These are phyloP conservation scores for Crithidia expoeki DNA, from an alignment of 208 protist species.

Conservation along the genomic window DNA sequence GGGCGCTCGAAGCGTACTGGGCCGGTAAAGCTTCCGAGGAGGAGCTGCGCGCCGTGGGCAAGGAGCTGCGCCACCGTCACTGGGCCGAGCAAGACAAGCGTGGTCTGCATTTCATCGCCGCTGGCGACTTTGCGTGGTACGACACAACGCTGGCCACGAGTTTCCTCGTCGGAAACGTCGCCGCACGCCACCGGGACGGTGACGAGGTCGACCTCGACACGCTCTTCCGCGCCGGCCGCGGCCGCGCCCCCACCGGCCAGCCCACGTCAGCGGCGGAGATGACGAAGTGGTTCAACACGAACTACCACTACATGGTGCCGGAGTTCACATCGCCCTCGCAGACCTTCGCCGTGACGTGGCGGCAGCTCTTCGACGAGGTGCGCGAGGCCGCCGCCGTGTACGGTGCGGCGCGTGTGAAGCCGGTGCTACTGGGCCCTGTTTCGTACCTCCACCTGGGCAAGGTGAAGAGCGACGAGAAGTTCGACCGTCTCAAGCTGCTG, in stretches of 20 bases:
- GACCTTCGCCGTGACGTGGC: constrained; percentile 43
- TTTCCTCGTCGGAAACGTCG: constrained; percentile 79
- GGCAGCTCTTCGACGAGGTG: constrained; percentile 59
- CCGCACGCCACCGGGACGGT: constrained; percentile 52
- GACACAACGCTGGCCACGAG: constrained; percentile 81
- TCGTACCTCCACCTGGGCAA: constrained; percentile 83
- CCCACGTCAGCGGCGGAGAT: constrained; percentile 79
- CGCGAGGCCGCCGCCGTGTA: constrained; percentile 55
- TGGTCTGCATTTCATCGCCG: constrained; percentile 5
- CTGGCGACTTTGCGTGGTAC: constrained; percentile 81
- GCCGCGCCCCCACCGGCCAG: constrained; percentile 52
- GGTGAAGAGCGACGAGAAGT: constrained; percentile 47
- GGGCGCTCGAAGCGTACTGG: constrained; percentile 87
- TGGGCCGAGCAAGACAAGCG: neutral
- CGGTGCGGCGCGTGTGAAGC: constrained; percentile 48
- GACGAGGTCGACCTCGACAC: constrained; percentile 58
- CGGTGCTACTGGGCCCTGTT: constrained; percentile 85
- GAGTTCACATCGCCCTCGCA: constrained; percentile 68
- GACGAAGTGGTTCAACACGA: constrained; percentile 95
- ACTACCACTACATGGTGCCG: constrained; percentile 94
- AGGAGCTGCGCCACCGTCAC: constrained; percentile 12
- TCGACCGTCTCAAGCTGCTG: constrained; percentile 53
- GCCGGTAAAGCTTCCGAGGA: constrained; percentile 50
- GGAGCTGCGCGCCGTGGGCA: constrained; percentile 46
- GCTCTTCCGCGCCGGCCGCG: constrained; percentile 89